Evolutionary conservation across 192 early-diverging fungal species (phyloP).

Genomic region (Glomus cerebriforme): DNA sequence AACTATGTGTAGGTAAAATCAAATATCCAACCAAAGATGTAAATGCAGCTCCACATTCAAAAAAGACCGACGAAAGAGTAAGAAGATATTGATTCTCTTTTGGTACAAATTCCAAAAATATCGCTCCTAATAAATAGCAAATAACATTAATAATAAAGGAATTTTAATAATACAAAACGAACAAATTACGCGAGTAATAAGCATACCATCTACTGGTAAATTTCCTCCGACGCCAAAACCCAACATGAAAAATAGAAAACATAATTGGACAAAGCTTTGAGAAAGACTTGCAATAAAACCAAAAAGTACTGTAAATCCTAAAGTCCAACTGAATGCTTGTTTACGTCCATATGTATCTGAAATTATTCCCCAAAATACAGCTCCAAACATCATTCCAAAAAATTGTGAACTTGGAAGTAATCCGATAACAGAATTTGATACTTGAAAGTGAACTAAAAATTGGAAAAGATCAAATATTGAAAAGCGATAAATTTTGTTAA

Average conservation of each 20-base stretch:
- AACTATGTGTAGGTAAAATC: conserved; percentile 69
- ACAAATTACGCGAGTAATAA: background rate
- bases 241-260: conserved; percentile 62
- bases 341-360: conserved; percentile 75
- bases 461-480: too few species aligned
- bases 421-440: conserved; percentile 68
- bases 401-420: conserved; percentile 69
- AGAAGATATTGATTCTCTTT: conserved; percentile 75
- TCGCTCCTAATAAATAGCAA: conserved; percentile 51
- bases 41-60: conserved; percentile 78
- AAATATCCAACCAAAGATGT: conserved; percentile 64
- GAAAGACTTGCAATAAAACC: conserved; percentile 67
- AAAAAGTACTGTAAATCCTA: conserved; percentile 70
- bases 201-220: conserved; percentile 59
- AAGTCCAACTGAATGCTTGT: conserved; percentile 73
- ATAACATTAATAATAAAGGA: background rate
- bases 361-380: conserved; percentile 78
- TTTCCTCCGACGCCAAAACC: conserved; percentile 78
- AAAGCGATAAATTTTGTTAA: background rate
- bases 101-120: conserved; percentile 89
- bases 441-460: conserved; percentile 57
- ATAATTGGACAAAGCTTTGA: conserved; percentile 63
- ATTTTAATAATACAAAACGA: background rate
- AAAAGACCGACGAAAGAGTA: conserved; percentile 82
- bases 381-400: conserved; percentile 81